Base-by-base conservation (phyloP, 371 early-diverging fungal species). In the Polyrhizophydium stewartii region DNA sequence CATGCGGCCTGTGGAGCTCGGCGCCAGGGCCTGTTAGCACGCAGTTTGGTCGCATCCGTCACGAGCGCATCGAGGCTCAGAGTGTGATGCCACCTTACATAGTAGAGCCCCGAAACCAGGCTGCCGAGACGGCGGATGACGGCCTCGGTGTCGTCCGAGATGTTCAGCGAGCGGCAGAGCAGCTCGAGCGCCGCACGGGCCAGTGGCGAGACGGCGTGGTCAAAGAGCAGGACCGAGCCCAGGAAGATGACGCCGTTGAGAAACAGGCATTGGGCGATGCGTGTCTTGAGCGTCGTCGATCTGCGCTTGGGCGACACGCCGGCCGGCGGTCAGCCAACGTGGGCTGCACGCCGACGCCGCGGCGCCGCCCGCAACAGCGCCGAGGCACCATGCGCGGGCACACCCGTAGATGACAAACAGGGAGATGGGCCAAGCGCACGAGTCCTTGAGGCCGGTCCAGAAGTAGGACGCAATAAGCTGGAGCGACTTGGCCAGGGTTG, bases 401-500 rank as follows among this genome's bases (percentile, higher is more conserved):
- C 55, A 72, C 72, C 72, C 72, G 55, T 72, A 72, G 25, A 72
- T 58, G 35, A 63, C 40, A 32, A 72, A 56, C 28, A 68, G 46
- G 9, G 66, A 53, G 12, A 68, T 49, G 10, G 74, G 70, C 66
- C 66, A 65, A 12, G 68, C 66, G 25, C 43, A 70, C 19, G 74
- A 65, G 47, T 74, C 74, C 56, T 58, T 40, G 30, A 69, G 17
- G 3, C 73, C 73, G 7, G 53, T 27, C 53, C 6, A 6, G 6
- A 31, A 16, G 92, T 92, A 55, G 93, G 93, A 25, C 92, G 91
- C 51, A 93, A 76, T 31, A 85, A 83, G 21, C 84, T 86, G 25
- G 93, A 69, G 6, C 91, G 85, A 17, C 85, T 81, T 35, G 77
- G 79, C 77, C 91, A 83, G 64, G 81, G 70, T 10, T 19, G 30